Evolutionary conservation across 2,329 filamentous ascomycete species (phyloP).

Genomic region (Fusarium caatingaense): DNA sequence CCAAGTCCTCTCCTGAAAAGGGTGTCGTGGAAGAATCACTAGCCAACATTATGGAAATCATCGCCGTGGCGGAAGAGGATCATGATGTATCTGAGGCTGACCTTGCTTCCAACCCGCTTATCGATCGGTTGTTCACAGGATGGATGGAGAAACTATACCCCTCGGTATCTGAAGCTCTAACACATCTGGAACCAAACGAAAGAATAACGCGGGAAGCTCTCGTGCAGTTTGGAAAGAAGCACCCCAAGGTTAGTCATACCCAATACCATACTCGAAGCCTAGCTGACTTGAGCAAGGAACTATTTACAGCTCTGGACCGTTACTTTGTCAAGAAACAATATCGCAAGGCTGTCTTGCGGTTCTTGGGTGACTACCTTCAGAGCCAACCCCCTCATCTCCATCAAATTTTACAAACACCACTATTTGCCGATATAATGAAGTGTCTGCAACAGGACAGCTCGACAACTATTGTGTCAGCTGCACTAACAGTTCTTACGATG

Average conservation of each 20-base stretch:
- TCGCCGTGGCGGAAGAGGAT: conserved; percentile 71
- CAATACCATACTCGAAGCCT: neutral
- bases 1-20: conserved; percentile 70
- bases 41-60: conserved; percentile 71
- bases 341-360: conserved; percentile 71
- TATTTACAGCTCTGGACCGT: conserved; percentile 73
- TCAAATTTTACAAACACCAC: conserved; percentile 75
- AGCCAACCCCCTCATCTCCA: conserved; percentile 84
- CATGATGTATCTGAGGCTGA: conserved; percentile 58
- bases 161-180: conserved; percentile 52
- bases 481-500: conserved; percentile 82
- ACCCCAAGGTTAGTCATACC: conserved; percentile 62
- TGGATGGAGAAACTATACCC: conserved; percentile 66
- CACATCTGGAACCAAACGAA: conserved; percentile 59
- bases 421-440: conserved; percentile 77
- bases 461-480: conserved; percentile 79
- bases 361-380: conserved; percentile 79
- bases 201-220: conserved; percentile 63
- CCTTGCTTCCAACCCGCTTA: conserved; percentile 61
- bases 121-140: conserved; percentile 65
- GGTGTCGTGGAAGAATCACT: conserved; percentile 72
- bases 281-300: conserved; percentile 59
- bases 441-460: conserved; percentile 83
- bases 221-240: conserved; percentile 73
- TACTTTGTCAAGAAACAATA: conserved; percentile 73